Base-by-base conservation (phyloP, 106 monocot genomes). In the Dendrobium huoshanense region DNA sequence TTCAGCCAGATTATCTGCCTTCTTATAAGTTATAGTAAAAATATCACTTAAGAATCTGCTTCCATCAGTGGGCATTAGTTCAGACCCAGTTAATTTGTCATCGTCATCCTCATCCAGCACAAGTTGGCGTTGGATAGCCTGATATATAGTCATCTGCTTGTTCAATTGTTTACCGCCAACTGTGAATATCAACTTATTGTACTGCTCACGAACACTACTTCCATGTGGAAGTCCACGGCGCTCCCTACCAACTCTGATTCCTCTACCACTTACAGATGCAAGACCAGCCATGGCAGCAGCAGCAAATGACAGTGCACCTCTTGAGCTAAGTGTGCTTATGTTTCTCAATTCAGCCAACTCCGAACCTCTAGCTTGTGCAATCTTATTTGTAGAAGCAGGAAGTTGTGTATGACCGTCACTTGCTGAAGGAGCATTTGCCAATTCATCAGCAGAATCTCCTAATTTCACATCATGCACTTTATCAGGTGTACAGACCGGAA, bases 201-300 rank as follows among this genome's bases (percentile, higher is more conserved):
- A 80, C 73, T 89, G 85, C 9, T 98, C 97, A 82, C 65, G 87
- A 29, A 67, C 68, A 77, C 77, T 83, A 55, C 64, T 31, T 54
- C 84, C 82, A 80, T 70, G 29, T 41, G 78, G 77, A 73, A 85
- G 65, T 37, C 89, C 88, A 77, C 87, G 85, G 27, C 87, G 89
- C 81, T 95, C 99, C 81, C 93, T 84, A 67, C 87, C 78, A 84
- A 85, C 91, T 75, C 99, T 89, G 41, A 89, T 77, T 77, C 93
- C 93, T 79, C 90, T 91, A 73, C 98, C 87, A 81, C 94, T 84
- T 44, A 91, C 88, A 79, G 98, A 99, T 73, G 91, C 87, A 54
- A 99, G 84, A 37, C 95, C 95, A 80, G 98, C 95, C 92, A 99
- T 93, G 24, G 98, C 93, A 84, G 99, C 99, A 77, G 99, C 90